These are phyloP conservation scores for Fusarium anguioides DNA, from an alignment of 2,329 filamentous ascomycete species.

Conservation along the genomic window DNA sequence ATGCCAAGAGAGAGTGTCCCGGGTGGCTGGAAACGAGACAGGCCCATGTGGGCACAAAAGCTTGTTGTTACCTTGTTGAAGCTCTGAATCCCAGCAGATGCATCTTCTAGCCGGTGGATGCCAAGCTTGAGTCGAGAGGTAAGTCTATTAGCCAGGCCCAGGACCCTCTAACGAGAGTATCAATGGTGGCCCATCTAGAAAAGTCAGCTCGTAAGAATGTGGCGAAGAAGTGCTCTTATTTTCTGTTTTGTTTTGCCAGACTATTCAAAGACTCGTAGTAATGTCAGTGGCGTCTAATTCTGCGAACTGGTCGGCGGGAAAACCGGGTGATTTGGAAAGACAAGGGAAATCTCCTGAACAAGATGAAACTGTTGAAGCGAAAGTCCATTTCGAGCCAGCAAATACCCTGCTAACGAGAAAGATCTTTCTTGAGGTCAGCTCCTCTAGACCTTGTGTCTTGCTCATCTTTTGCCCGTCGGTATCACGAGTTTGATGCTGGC, in stretches of 20 bases:
- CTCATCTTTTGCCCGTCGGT: not conserved
- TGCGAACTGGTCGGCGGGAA: not conserved
- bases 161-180: not conserved
- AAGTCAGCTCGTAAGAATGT: not conserved
- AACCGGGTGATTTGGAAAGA: not conserved
- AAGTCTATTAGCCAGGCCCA: not conserved
- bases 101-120: not conserved
- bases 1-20: conserved; percentile 11
- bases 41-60: not conserved
- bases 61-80: not conserved
- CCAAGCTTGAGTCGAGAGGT: conserved; percentile 1
- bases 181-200: not conserved
- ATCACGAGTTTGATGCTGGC: not conserved
- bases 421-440: fast-evolving
- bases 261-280: not conserved
- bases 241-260: not conserved
- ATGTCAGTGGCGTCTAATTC: not conserved
- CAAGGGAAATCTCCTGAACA: not conserved
- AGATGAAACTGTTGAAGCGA: not conserved
- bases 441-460: not conserved
- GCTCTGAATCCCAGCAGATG: not conserved
- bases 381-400: not conserved
- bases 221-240: not conserved
- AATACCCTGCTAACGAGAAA: too few relatives aligned
- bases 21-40: conserved; percentile 27